Conservation (phyloP, 345 rosid species). For the Leavenworthia alabamica region DNA sequence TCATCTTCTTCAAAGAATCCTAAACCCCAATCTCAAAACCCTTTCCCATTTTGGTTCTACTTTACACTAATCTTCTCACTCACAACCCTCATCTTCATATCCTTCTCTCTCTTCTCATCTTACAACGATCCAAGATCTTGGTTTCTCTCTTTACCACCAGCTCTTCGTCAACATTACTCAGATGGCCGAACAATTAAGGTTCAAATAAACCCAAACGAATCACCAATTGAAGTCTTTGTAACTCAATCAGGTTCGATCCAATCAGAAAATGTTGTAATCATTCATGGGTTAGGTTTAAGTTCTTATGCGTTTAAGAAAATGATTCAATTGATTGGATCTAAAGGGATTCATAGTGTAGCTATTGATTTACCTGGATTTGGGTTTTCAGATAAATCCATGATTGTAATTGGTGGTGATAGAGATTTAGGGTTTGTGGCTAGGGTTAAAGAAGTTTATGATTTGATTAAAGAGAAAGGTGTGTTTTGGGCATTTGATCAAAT, state of each 20-base stretch:
- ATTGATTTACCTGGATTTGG: slow-evolving; percentile 92
- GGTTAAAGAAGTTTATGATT: slow-evolving; percentile 54
- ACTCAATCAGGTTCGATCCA: slow-evolving; percentile 39
- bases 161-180: slow-evolving; percentile 80
- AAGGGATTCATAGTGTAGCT: slow-evolving; percentile 60
- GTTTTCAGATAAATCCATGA: slow-evolving; percentile 66
- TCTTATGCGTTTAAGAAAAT: slow-evolving; percentile 59
- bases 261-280: slow-evolving; percentile 51
- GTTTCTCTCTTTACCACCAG: slow-evolving; percentile 64
- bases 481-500: slow-evolving; percentile 94
- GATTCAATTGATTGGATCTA: slow-evolving; percentile 45
- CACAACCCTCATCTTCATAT: slow-evolving; percentile 41
- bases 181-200: slow-evolving; percentile 68
- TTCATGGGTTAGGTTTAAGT: slow-evolving; percentile 81
- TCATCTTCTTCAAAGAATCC: slow-evolving; percentile 25
- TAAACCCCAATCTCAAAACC: slow-evolving; percentile 33
- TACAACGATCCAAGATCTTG: slow-evolving; percentile 66
- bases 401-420: slow-evolving; percentile 52
- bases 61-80: slow-evolving; percentile 49
- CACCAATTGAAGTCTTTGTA: slow-evolving; percentile 60
- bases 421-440: slow-evolving; percentile 47
- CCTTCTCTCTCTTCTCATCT: slow-evolving; percentile 40
- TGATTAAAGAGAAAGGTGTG: slow-evolving; percentile 77
- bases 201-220: slow-evolving; percentile 39
- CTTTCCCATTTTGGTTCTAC: slow-evolving; percentile 84